phyloP scores from a whole-genome alignment of 345 rosid genomes.

The Nasturtium officinale region DNA sequence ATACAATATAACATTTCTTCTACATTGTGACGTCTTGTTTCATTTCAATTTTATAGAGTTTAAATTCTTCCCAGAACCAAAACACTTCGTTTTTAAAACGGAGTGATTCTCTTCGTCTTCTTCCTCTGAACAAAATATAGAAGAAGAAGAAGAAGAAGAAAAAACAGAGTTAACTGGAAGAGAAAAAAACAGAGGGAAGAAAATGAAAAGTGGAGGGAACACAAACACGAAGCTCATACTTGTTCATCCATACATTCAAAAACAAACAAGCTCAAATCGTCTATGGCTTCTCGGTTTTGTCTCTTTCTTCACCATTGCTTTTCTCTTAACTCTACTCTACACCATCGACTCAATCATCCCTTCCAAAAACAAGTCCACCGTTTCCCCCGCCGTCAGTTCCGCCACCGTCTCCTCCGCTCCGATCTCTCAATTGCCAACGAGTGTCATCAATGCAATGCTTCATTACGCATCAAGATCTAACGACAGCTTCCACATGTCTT shows the following conservation, averaged over 20 bases:
- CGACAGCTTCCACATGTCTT: slow-evolving; percentile 73
- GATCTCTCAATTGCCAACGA: slow-evolving; percentile 54
- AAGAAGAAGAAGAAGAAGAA: not conserved
- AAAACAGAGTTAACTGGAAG: not conserved
- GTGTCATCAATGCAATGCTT: slow-evolving; percentile 74
- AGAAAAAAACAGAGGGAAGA: not conserved
- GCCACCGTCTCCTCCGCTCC: slow-evolving; percentile 40
- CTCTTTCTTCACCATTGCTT: slow-evolving; percentile 80
- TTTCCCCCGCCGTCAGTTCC: slow-evolving; percentile 33
- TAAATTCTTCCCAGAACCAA: slow-evolving; percentile 44
- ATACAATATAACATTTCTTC: too few relatives aligned
- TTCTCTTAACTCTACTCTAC: slow-evolving; percentile 77
- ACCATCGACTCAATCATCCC: slow-evolving; percentile 62
- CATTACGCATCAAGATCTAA: slow-evolving; percentile 86
- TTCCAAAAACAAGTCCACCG: slow-evolving; percentile 31
- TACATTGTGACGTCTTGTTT: slow-evolving; percentile 2
- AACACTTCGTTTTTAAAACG: slow-evolving; percentile 40
- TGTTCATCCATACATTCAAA: slow-evolving; percentile 87
- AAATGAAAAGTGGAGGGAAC: slow-evolving; percentile 69
- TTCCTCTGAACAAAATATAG: not conserved
- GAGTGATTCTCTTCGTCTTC: slow-evolving; percentile 33
- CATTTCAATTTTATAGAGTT: not conserved
- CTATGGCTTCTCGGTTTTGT: slow-evolving; percentile 85
- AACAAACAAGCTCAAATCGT: slow-evolving; percentile 80
- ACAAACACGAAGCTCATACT: slow-evolving; percentile 90